These are phyloP conservation scores for Aspergillus sergii DNA, from an alignment of 2,329 filamentous ascomycete species.

Conservation along the genomic window DNA sequence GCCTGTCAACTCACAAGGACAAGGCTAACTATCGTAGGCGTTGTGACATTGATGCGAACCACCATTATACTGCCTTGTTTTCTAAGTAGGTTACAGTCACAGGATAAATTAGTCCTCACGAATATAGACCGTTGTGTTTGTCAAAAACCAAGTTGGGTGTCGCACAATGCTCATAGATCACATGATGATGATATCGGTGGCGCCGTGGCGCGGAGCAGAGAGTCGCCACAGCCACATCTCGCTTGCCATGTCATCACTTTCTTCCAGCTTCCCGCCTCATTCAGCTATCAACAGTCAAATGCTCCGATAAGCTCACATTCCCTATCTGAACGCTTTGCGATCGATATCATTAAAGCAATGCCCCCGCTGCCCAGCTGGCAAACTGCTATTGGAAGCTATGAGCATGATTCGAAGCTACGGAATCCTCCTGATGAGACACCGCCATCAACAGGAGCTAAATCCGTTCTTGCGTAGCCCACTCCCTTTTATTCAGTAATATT, in stretches of 20 bases:
- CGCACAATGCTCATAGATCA: neutral
- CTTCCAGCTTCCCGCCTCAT: constrained; percentile 1
- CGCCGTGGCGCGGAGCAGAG: constrained; percentile 18
- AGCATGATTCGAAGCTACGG: neutral
- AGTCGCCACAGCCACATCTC: constrained; percentile 15
- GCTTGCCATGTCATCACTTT: constrained; percentile 16
- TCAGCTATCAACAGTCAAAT: constrained; percentile 22
- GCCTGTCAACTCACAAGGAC: too few relatives aligned
- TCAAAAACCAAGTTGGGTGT: too few relatives aligned
- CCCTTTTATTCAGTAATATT: neutral
- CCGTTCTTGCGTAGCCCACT: neutral
- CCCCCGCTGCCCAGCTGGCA: neutral
- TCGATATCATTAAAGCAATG: neutral
- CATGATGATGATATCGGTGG: constrained; percentile 1
- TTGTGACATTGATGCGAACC: too few relatives aligned
- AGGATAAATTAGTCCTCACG: neutral
- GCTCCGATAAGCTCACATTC: constrained; percentile 11
- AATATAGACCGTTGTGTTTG: too few relatives aligned
- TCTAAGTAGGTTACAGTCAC: neutral
- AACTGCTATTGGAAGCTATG: neutral
- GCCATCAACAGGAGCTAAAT: neutral
- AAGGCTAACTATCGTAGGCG: too few relatives aligned
- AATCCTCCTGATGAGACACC: neutral
- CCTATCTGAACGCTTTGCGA: neutral
- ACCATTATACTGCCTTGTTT: neutral